A percentile compares a stretch with the other conserved stretches of the same genome.
These are phyloP conservation scores for Bonia amplexicaulis DNA, from an alignment of 176 grass and related monocot genomes.

Conservation along the genomic window DNA sequence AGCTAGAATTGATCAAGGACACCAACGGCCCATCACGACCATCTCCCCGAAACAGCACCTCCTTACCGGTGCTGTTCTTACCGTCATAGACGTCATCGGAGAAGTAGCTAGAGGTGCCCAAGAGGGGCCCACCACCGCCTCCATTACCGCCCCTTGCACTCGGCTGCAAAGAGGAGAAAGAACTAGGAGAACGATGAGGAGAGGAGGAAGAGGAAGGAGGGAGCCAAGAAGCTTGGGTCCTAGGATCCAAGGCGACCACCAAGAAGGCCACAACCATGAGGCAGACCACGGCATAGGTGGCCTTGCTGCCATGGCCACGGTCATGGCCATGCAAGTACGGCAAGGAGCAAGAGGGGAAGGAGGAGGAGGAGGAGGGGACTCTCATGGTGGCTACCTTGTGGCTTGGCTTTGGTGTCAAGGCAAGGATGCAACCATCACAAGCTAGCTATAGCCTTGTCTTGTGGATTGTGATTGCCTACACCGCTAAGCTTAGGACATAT, in stretches of 20 bases:
- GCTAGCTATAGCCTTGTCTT: background rate
- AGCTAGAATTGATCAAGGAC: background rate
- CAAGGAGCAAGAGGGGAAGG: background rate
- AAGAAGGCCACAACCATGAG: constrained; percentile 27
- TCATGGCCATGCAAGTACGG: constrained; percentile 33
- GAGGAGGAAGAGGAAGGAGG: constrained; percentile 27
- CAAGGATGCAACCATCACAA: constrained; percentile 23
- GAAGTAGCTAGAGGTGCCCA: constrained; percentile 28
- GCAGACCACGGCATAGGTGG: constrained; percentile 7
- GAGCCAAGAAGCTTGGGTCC: constrained; percentile 30
- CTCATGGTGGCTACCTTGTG: constrained; percentile 26
- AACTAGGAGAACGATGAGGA: background rate
- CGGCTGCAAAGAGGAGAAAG: background rate
- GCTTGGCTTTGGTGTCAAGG: background rate
- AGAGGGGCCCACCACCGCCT: constrained; percentile 20
- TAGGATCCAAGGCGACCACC: constrained; percentile 30
- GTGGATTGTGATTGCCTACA: background rate
- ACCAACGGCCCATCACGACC: background rate
- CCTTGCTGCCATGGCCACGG: constrained; percentile 22
- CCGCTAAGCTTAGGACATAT: constrained; percentile 11
- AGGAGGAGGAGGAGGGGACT: background rate
- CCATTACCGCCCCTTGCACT: background rate
- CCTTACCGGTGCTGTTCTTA: constrained; percentile 31
- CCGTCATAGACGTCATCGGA: background rate
- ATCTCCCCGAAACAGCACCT: background rate